These are phyloP conservation scores for Suhomyces wounanorum DNA, from an alignment of 1,139 yeast genomes.

Conservation along the genomic window DNA sequence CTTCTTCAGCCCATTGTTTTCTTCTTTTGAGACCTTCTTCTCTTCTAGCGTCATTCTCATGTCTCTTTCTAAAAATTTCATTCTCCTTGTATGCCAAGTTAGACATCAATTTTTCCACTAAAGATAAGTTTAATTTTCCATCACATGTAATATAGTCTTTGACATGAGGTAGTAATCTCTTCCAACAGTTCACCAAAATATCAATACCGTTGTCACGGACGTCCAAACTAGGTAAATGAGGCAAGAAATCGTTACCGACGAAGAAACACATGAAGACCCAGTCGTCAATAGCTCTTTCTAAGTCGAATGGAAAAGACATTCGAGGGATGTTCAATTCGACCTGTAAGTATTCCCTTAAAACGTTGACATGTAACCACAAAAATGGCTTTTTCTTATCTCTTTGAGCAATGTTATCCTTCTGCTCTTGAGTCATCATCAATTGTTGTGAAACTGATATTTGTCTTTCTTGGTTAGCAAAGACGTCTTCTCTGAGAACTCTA, in stretches of 20 bases:
- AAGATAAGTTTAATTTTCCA: slow-evolving; percentile 72
- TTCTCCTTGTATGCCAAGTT: slow-evolving; percentile 75
- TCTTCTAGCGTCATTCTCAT: slow-evolving; percentile 66
- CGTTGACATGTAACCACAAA: slow-evolving; percentile 89
- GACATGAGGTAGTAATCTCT: slow-evolving; percentile 62
- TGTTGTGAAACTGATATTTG: slow-evolving; percentile 53
- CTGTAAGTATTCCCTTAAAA: slow-evolving; percentile 83
- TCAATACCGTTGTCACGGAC: slow-evolving; percentile 95
- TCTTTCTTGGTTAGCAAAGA: slow-evolving; percentile 68
- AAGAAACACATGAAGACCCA: slow-evolving; percentile 99
- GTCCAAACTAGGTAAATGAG: slow-evolving; percentile 92
- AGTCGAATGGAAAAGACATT: slow-evolving; percentile 72
- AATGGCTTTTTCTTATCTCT: slow-evolving; percentile 79
- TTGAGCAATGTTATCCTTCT: slow-evolving; percentile 53
- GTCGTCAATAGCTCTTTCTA: slow-evolving; percentile 96
- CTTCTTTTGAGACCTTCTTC: slow-evolving; percentile 66
- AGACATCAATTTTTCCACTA: slow-evolving; percentile 71
- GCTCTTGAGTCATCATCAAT: slow-evolving; percentile 61
- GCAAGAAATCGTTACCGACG: slow-evolving; percentile 97
- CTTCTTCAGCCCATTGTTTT: slow-evolving; percentile 46
- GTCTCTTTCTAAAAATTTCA: slow-evolving; percentile 71
- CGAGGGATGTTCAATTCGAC: slow-evolving; percentile 76
- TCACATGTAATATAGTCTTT: slow-evolving; percentile 86
- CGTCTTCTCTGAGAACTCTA: slow-evolving; percentile 91
- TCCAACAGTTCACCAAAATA: slow-evolving; percentile 80